phyloP scores from a whole-genome alignment of 1,284 basidiomycete genomes.

The Ustilago trichophora region DNA sequence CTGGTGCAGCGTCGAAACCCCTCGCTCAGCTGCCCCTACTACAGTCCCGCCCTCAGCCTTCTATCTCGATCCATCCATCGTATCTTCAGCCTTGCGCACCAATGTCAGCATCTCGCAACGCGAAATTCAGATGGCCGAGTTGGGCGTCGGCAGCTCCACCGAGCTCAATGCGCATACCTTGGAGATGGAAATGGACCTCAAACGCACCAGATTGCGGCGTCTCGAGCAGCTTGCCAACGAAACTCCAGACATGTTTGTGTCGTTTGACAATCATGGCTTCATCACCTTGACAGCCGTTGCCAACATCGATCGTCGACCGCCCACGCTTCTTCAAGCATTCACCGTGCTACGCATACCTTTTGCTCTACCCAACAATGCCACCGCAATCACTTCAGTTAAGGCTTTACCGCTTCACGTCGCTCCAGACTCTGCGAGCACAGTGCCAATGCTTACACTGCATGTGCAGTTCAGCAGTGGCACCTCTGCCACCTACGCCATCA shows the following conservation, averaged over 20 bases:
- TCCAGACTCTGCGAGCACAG: slow-evolving; percentile 29
- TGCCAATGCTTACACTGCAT: slow-evolving; percentile 22
- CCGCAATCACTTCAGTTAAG: slow-evolving; percentile 8
- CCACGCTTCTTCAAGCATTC: slow-evolving; percentile 47
- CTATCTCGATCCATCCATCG: slow-evolving; percentile 42
- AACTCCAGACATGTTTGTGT: slow-evolving; percentile 53
- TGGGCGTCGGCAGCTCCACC: slow-evolving; percentile 27
- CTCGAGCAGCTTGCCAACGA: slow-evolving; percentile 52
- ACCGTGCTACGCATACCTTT: slow-evolving; percentile 46
- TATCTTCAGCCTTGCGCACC: slow-evolving; percentile 31
- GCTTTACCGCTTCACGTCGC: slow-evolving; percentile 17
- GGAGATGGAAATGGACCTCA: slow-evolving; percentile 43
- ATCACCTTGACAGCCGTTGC: slow-evolving; percentile 49
- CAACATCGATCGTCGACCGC: slow-evolving; percentile 53
- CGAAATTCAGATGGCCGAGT: slow-evolving; percentile 51
- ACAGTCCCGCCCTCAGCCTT: slow-evolving; percentile 1
- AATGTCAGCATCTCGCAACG: slow-evolving; percentile 41
- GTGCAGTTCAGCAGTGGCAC: slow-evolving; percentile 12
- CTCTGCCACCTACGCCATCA: slow-evolving; percentile 25
- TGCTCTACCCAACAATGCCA: not conserved
- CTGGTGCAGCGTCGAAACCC: slow-evolving; percentile 37
- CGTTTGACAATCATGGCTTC: slow-evolving; percentile 22
- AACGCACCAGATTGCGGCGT: slow-evolving; percentile 36
- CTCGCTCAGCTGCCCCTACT: not conserved
- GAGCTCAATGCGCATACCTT: slow-evolving; percentile 10